A percentile compares a stretch with the other conserved stretches of the same genome.
Conservation (phyloP, 768 basidiomycete species). For the Roridomyces roridus region DNA sequence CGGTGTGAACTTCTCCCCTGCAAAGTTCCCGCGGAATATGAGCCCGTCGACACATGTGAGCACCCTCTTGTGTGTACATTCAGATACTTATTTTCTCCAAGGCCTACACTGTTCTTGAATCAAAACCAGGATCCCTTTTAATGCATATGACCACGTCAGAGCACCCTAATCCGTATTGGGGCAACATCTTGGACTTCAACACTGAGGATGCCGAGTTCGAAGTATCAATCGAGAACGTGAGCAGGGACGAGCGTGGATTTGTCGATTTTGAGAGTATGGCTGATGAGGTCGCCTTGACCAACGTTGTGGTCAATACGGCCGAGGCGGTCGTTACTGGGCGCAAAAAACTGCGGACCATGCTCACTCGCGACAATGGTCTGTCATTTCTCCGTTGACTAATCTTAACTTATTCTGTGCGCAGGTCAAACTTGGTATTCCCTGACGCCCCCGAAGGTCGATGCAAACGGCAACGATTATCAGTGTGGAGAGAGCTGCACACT, state of each 20-base stretch:
- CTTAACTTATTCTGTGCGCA: conserved; percentile 32
- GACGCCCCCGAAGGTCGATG: conserved; percentile 76
- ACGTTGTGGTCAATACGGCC: conserved; percentile 82
- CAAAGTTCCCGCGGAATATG: too few species aligned
- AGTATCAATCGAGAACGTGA: conserved; percentile 84
- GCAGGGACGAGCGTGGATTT: conserved; percentile 85
- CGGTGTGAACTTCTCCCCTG: too few species aligned
- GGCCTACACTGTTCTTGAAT: too few species aligned
- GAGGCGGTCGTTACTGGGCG: conserved; percentile 72
- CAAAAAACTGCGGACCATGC: conserved; percentile 83
- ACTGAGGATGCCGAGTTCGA: conserved; percentile 98
- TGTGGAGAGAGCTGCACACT: conserved; percentile 83
- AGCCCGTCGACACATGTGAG: too few species aligned
- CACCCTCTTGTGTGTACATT: too few species aligned
- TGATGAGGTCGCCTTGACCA: conserved; percentile 94
- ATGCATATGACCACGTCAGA: conserved; percentile 94
- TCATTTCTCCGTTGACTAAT: neutral
- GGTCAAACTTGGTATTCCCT: conserved; percentile 90
- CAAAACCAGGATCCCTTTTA: conserved; percentile 49
- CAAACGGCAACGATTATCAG: conserved; percentile 71
- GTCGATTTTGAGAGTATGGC: conserved; percentile 99
- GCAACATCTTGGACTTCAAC: conserved; percentile 93
- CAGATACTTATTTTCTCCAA: too few species aligned
- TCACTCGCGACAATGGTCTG: conserved; percentile 96
- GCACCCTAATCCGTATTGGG: conserved; percentile 77